phyloP scores from a whole-genome alignment of 139 green algal species.

The Chlorella vulgaris region DNA sequence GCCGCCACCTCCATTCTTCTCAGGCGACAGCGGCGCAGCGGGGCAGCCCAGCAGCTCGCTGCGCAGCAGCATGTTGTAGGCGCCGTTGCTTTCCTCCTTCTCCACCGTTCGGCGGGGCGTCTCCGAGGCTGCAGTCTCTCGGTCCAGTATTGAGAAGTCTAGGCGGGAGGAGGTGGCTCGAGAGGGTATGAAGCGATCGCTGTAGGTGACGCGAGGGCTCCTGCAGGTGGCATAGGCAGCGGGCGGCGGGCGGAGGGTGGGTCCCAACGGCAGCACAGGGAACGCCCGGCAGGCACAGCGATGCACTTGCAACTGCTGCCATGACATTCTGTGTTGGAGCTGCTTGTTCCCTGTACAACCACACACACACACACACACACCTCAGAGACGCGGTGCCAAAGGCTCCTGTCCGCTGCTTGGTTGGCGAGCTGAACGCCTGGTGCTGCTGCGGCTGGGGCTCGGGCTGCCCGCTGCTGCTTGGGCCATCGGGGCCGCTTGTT shows the following conservation, averaged over 20 bases:
- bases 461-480: slow-evolving; percentile 4
- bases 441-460: slow-evolving; percentile 15
- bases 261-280: neutral
- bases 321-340: neutral
- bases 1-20: slow-evolving; percentile 50
- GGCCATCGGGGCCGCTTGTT: slow-evolving; percentile 11
- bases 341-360: neutral
- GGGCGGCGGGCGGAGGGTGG: neutral
- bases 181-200: slow-evolving; percentile 86
- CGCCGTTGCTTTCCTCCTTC: slow-evolving; percentile 39
- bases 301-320: neutral
- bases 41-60: slow-evolving; percentile 74
- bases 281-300: neutral
- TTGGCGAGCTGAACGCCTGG: slow-evolving; percentile 1
- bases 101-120: slow-evolving; percentile 15
- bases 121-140: slow-evolving; percentile 62
- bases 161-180: slow-evolving; percentile 64
- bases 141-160: slow-evolving; percentile 77
- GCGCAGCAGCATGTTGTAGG: slow-evolving; percentile 83
- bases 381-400: neutral
- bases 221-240: neutral
- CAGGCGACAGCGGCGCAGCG: slow-evolving; percentile 51
- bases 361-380: neutral
- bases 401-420: neutral
- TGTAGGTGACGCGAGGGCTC: slow-evolving; percentile 64